Conservation (phyloP, 345 rosid species). For the Aegle marmelos region DNA sequence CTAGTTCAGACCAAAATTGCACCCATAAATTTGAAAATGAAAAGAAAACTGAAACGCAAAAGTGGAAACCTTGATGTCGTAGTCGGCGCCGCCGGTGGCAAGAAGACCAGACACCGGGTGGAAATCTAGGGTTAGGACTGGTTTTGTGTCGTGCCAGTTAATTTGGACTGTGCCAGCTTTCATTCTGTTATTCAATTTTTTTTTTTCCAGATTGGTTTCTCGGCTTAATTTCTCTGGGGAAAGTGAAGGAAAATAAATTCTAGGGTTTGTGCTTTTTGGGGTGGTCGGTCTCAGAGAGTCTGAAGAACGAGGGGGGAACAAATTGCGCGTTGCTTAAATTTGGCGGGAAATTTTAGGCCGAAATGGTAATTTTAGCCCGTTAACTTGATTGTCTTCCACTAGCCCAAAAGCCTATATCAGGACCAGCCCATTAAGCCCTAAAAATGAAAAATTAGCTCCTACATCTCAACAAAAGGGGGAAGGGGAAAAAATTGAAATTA, state of each 20-base stretch:
- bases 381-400: too few species aligned
- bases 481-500: too few species aligned
- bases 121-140: slow-evolving; percentile 85
- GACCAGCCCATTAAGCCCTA: too few species aligned
- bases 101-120: slow-evolving; percentile 79
- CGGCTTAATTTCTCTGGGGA: not conserved
- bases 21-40: not conserved
- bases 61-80: slow-evolving; percentile 69
- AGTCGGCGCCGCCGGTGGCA: slow-evolving; percentile 98
- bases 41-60: not conserved
- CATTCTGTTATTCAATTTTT: slow-evolving; percentile 29
- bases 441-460: too few species aligned
- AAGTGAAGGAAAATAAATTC: not conserved
- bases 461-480: too few species aligned
- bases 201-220: not conserved
- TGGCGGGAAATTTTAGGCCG: slow-evolving; percentile 27
- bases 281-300: not conserved
- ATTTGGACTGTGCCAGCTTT: slow-evolving; percentile 96
- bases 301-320: not conserved
- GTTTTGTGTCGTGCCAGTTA: slow-evolving; percentile 86
- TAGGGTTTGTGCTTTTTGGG: not conserved
- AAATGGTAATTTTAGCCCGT: not conserved
- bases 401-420: too few species aligned
- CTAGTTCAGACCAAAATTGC: not conserved
- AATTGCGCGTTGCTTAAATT: slow-evolving; percentile 15